These are phyloP conservation scores for Knoxdaviesia proteae DNA, from an alignment of 2,329 filamentous ascomycete species.

Conservation along the genomic window DNA sequence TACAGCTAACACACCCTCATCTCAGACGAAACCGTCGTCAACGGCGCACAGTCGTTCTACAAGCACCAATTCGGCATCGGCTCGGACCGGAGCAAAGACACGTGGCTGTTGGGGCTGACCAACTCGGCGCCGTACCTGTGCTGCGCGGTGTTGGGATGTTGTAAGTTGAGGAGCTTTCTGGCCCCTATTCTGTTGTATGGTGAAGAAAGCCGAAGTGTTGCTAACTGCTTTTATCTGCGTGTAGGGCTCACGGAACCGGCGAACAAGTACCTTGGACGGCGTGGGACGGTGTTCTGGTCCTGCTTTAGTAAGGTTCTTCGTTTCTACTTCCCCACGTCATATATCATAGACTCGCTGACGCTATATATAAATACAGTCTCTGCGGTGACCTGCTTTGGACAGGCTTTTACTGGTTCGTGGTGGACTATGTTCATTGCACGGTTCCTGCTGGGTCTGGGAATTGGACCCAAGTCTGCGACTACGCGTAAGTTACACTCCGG, in stretches of 20 bases:
- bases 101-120: constrained; percentile 39
- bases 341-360: neutral
- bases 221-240: no score
- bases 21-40: constrained; percentile 41
- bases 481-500: constrained; percentile 14
- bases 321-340: neutral
- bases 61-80: constrained; percentile 38
- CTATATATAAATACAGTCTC: constrained; percentile 31
- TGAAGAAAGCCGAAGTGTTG: neutral
- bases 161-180: constrained; percentile 10
- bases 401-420: constrained; percentile 25
- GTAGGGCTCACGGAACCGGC: constrained; percentile 43
- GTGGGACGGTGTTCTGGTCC: constrained; percentile 50
- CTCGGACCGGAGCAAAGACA: constrained; percentile 22
- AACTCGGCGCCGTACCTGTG: constrained; percentile 44
- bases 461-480: constrained; percentile 50
- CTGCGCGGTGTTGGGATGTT: constrained; percentile 49
- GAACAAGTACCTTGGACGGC: constrained; percentile 47
- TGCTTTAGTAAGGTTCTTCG: constrained; percentile 29
- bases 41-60: constrained; percentile 48
- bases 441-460: constrained; percentile 48
- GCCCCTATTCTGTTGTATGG: no score
- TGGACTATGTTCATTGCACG: constrained; percentile 52
- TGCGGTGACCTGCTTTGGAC: constrained; percentile 29
- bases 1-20: constrained; percentile 8